These are phyloP conservation scores for Neonectria hederae DNA, from an alignment of 2,329 filamentous ascomycete genomes.

Conservation along the genomic window DNA sequence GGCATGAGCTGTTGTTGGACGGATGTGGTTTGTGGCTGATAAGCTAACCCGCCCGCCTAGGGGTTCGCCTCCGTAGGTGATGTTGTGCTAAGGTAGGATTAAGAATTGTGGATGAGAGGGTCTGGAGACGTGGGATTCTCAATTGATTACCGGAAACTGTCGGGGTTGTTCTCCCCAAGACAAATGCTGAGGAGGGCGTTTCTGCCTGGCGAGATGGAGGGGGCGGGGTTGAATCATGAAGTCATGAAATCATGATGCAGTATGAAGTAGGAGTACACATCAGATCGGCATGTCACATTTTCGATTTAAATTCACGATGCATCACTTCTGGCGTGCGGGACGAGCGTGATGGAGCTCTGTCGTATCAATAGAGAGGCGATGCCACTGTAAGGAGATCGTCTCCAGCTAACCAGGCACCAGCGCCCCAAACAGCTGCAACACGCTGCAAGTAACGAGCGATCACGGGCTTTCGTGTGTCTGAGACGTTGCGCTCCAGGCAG, in stretches of 20 bases:
- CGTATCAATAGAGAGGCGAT: neutral
- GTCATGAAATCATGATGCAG: constrained; percentile 10
- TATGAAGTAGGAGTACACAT: constrained; percentile 1
- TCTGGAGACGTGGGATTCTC: neutral
- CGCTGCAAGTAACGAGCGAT: constrained; percentile 20
- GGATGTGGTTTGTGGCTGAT: constrained; percentile 1
- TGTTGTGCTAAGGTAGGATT: neutral
- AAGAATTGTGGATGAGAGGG: neutral
- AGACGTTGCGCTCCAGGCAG: constrained; percentile 36
- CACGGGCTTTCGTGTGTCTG: constrained; percentile 40
- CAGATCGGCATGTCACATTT: neutral
- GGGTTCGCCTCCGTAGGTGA: neutral
- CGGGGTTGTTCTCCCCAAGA: neutral
- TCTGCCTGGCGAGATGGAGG: constrained; percentile 27
- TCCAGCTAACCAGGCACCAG: constrained; percentile 37
- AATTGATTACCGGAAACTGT: neutral
- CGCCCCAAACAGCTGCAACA: constrained; percentile 16
- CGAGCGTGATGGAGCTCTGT: constrained; percentile 20
- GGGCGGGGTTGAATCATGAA: neutral
- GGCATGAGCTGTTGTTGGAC: constrained; percentile 9
- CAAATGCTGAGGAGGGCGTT: neutral
- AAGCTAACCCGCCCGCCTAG: neutral
- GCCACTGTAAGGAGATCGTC: constrained; percentile 1
- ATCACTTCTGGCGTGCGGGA: constrained; percentile 16
- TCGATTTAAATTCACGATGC: constrained; percentile 29